These are phyloP conservation scores for Colletotrichum sojae DNA, from an alignment of 2,329 filamentous ascomycete species.

Conservation along the genomic window DNA sequence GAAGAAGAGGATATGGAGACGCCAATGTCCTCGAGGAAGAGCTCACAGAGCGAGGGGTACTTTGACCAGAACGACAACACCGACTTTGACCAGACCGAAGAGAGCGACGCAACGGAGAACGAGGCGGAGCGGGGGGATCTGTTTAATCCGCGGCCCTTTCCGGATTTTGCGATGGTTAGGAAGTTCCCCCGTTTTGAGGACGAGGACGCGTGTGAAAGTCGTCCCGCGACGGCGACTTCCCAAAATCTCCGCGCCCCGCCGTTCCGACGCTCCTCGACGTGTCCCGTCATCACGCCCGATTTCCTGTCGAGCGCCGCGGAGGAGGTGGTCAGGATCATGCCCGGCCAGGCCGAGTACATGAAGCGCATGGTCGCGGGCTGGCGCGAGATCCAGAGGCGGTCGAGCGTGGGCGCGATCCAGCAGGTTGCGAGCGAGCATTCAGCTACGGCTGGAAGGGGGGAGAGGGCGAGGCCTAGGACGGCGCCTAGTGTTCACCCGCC, in stretches of 20 bases:
- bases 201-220: not conserved
- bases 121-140: not conserved
- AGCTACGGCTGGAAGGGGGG: not conserved
- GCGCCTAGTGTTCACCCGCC: constrained; percentile 25
- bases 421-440: not conserved
- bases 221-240: constrained; percentile 26
- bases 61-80: constrained; percentile 13
- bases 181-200: constrained; percentile 13
- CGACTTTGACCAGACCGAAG: too few relatives aligned
- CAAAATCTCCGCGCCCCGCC: constrained; percentile 6
- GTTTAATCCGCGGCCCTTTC: not conserved
- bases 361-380: constrained; percentile 37
- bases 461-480: constrained; percentile 27
- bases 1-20: constrained; percentile 13
- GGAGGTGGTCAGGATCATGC: constrained; percentile 38
- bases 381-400: constrained; percentile 34
- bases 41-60: constrained; percentile 28
- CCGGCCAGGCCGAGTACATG: constrained; percentile 37
- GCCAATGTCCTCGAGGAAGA: constrained; percentile 31
- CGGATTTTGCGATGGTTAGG: not conserved
- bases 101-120: not conserved
- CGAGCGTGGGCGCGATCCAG: constrained; percentile 12
- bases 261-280: constrained; percentile 30
- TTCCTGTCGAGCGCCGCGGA: constrained; percentile 35
- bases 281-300: constrained; percentile 27